phyloP scores from a whole-genome alignment of 116 monocot species.

The Cymodocea nodosa region DNA sequence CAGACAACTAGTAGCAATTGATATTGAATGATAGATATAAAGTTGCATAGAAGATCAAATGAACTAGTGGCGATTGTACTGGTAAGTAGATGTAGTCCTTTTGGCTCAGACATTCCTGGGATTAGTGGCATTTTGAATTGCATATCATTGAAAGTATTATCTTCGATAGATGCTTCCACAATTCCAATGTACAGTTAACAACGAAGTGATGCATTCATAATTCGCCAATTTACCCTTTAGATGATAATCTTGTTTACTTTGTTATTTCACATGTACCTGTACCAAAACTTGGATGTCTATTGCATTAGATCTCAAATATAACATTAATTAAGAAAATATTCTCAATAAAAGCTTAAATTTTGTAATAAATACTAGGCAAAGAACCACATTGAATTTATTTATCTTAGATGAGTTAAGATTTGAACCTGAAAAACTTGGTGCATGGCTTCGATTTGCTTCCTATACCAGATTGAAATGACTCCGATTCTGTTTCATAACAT shows the following conservation, averaged over 20 bases:
- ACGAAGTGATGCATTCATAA: conserved; percentile 2
- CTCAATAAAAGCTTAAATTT: conserved; percentile 9
- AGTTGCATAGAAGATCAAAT: no score
- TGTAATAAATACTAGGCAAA: background rate
- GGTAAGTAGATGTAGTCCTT: background rate
- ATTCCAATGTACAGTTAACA: background rate
- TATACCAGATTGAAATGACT: conserved; percentile 33
- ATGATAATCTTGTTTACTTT: conserved; percentile 19
- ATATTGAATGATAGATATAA: no score
- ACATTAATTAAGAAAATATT: conserved; percentile 11
- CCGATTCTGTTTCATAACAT: conserved; percentile 32
- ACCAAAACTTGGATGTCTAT: conserved; percentile 19
- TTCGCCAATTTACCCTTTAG: conserved; percentile 1
- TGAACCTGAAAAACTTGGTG: conserved; percentile 47
- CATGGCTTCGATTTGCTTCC: conserved; percentile 49
- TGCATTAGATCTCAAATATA: conserved; percentile 29
- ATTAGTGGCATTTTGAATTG: conserved; percentile 3
- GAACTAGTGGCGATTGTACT: background rate
- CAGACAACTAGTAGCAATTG: no score
- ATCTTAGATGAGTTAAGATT: conserved; percentile 32
- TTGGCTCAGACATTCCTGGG: background rate
- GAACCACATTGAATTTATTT: conserved; percentile 21
- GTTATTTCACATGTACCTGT: conserved; percentile 29
- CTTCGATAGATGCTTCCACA: conserved; percentile 1
- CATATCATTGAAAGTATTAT: background rate